Base-by-base conservation (phyloP, 2,329 filamentous ascomycete species). In the Microsporum ferrugineum region DNA sequence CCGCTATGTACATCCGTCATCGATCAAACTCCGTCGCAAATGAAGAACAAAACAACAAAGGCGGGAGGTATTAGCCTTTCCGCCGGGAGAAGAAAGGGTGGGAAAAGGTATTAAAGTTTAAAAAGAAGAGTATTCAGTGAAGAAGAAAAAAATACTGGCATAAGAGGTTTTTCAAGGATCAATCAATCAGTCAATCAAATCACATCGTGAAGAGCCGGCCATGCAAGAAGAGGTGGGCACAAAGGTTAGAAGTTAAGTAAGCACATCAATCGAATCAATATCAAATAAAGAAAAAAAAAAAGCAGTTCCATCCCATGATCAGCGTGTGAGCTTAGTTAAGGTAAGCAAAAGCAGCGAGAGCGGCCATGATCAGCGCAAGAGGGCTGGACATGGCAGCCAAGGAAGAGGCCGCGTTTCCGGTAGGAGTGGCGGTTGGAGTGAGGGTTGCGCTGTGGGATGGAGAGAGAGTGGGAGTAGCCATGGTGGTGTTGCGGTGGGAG, bases 331-430 rank as follows among this genome's bases (percentile, higher is more conserved):
- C 60, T 60, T 61, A 69, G 65, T 70, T 67, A 5, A 74, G 62
- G 61, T 71, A 71, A 51, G 69, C 65, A 47, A 75, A 64, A 5
- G 72, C 67, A 31, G 68, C 72, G n/a, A 71, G 64, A 1, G 69
- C 69, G n/a, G 70, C 69, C 49, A 73, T 60, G 7, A 70, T 62
- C 14, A 74, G 62, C 5, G 70, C 69, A 27, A 69, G 63, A 5
- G 73, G 69, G 63, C 67, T 71, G 3, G 68, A 66, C 5, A 71
- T 61, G 43, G 62, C 59, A 31, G 63, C 66, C 33, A 60, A 57
- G 63, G 55, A 62, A 38, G 65, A 62, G 27, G 67, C 60, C 3
- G 60, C 60, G 43, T 64, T 62, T 43, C 63, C 66, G 56, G 65
- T 66, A 14, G 66, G 62, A 31, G 66, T 66, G 7, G 67, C 62